Evolutionary conservation across 129 eudicot species (phyloP), one percentile per base, ranked within the genome.

Genomic region (Deinandra increscens): DNA sequence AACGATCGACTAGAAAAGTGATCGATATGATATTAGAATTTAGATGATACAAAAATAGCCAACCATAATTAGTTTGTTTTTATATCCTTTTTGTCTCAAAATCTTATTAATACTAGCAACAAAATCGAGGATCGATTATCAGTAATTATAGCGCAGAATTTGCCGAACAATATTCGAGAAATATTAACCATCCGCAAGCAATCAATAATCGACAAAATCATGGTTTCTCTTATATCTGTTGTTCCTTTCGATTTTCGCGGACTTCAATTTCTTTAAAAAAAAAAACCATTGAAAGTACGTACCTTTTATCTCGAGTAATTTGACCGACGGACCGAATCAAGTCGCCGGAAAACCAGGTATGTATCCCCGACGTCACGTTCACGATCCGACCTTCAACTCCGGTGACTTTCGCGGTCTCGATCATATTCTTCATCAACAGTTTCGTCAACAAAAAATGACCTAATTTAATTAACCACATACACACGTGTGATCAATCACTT

Each of bases 291-390:
- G 0, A 56, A 56, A 14, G 43, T 64, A n/a, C n/a, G n/a, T n/a
- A 91, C 97, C 89, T 82, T 66, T 81, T 81, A 68, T 78, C 74
- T 64, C 65, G 81, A 75, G 89, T 88, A 31, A 86, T 84, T 62
- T 73, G 76, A 65, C 66, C 80, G 7, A 91, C 86, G 53, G 88
- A 81, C n/a, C 73, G 71, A 43, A 92, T 70, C 64, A 80, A 66
- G 80, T 89, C 89, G 44, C 91, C 95, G 81, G 96, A 79, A 86
- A 89, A 89, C 98, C 98, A 92, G 41, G 82, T 78, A 60, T 92
- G 96, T 20, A 89, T 83, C 46, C 83, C 77, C 19, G 98, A 92
- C 8, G 98, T 71, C 19, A 92, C 96, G 64, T 92, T 92, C 72
- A 92, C 91, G 67, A 92, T 89, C n/a, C 98, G 77, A 74, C 98